Evolutionary conservation across 164 flowering plant genomes (phyloP).

Genomic region (Vitis vinifera): DNA sequence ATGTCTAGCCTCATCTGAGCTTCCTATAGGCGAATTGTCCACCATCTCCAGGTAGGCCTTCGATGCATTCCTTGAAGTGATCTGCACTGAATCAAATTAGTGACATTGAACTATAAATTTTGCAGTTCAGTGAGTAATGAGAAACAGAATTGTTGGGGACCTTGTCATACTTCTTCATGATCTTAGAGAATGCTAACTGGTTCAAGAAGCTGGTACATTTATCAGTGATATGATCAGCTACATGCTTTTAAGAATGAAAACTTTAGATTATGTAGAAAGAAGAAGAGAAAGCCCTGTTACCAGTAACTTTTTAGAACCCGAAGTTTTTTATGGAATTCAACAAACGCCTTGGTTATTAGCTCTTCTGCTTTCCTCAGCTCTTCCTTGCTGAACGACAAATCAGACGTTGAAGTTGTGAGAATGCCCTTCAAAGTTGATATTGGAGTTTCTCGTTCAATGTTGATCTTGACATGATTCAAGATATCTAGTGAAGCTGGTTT

Average conservation of each 20-base stretch:
- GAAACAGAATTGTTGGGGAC: constrained; percentile 20
- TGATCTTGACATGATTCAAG: constrained; percentile 55
- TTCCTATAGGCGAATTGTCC: constrained; percentile 58
- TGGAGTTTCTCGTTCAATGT: constrained; percentile 56
- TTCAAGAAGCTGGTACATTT: constrained; percentile 61
- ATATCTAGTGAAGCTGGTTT: constrained; percentile 51
- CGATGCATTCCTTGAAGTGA: constrained; percentile 55
- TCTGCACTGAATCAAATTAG: constrained; percentile 29
- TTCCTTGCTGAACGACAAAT: constrained; percentile 38
- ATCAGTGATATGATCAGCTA: constrained; percentile 7
- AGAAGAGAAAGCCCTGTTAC: constrained; percentile 26
- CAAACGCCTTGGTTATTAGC: constrained; percentile 45
- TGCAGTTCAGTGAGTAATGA: not conserved
- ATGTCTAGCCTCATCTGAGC: constrained; percentile 42
- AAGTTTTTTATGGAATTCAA: constrained; percentile 63
- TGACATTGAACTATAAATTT: not conserved
- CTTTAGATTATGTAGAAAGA: not conserved
- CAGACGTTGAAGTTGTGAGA: constrained; percentile 25
- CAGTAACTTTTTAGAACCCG: constrained; percentile 62
- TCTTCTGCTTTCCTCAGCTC: constrained; percentile 62
- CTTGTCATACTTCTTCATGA: constrained; percentile 91
- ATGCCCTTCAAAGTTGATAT: constrained; percentile 48
- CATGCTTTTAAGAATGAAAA: too few species aligned
- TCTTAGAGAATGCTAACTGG: constrained; percentile 72
- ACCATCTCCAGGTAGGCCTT: constrained; percentile 57